Evolutionary conservation across 495 filamentous ascomycete genomes (phyloP), one percentile per base, ranked within the genome.

Genomic region (Xylaria bambusicola): DNA sequence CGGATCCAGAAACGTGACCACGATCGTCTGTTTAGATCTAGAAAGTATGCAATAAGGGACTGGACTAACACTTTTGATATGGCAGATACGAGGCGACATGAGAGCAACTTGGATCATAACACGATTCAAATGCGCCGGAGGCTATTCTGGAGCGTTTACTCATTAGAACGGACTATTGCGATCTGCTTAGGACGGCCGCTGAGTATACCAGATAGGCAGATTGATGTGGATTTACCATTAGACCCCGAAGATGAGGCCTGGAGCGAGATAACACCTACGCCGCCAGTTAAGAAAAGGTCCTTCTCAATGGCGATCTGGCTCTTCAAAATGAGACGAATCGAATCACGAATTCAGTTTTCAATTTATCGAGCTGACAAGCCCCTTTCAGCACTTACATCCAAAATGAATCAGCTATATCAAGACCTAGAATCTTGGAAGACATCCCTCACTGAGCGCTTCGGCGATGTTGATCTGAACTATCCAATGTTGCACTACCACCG

Each of bases 111-210:
- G 29, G 71, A 81, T 21, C 73, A 72, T 31, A 77, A 79, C 61
- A 76, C 75, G 1, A 73, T 74, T 3, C 79, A 82, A 49, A 74
- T 80, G 70, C 74, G 79, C 26, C 70, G 79, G 6, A 70, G 79
- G 21, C 71, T 83, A 0, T 83, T 83, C 46, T 83, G 80, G 80
- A 81, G 75, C 0, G 78, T 81, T 0, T 83, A 83, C 60, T 82
- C 80, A 44, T 67, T 83, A 3, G 79, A 83, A 59, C 54, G 79
- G 46, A 75, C 78, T 0, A 76, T 81, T 24, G 80, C 78, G 9
- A 76, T 82, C 67, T 80, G 77, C 4, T 72, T 81, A 12, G 80
- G 79, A 5, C 72, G 80, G 10, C 80, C 80, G 0, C 77, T 79
- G 58, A 81, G 78, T 40, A 79, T 83, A 18, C 74, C 78, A 20